Evolutionary conservation across 371 early-diverging fungal species (phyloP).

Genomic region (Lichtheimia ramosa): DNA sequence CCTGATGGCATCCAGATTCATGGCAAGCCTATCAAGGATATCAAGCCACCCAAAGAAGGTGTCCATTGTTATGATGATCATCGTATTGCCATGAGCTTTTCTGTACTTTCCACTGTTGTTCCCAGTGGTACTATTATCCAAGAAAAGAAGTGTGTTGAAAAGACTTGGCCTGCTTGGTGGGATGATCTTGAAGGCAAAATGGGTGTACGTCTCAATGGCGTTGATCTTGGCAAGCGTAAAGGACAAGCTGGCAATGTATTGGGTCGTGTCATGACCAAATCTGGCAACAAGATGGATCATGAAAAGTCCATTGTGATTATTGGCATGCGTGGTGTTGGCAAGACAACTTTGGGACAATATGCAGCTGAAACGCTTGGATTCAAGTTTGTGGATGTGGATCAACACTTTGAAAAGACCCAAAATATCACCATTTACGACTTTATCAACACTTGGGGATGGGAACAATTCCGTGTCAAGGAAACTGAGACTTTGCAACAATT

Average conservation of each 20-base stretch:
- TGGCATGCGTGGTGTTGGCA: conserved; percentile 98
- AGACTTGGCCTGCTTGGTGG: conserved; percentile 99
- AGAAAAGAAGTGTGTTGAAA: conserved; percentile 96
- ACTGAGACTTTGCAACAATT: conserved; percentile 53
- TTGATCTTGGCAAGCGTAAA: conserved; percentile 61
- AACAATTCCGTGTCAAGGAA: conserved; percentile 87
- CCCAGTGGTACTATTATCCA: conserved; percentile 76
- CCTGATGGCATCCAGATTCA: conserved; percentile 91
- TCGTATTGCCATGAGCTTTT: conserved; percentile 96
- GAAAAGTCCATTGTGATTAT: conserved; percentile 79
- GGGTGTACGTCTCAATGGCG: conserved; percentile 72
- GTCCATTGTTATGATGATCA: conserved; percentile 96
- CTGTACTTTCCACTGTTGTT: conserved; percentile 79
- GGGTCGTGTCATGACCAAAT: conserved; percentile 14
- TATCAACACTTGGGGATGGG: conserved; percentile 84
- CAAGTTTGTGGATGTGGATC: conserved; percentile 88
- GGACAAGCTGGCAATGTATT: conserved; percentile 33
- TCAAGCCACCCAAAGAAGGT: conserved; percentile 63
- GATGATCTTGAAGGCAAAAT: conserved; percentile 82
- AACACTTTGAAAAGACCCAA: conserved; percentile 69
- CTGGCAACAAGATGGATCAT: conserved; percentile 18
- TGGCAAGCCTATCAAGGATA: conserved; percentile 60
- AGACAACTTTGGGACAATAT: conserved; percentile 82
- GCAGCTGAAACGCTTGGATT: conserved; percentile 71
- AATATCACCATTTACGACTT: conserved; percentile 77